Base-by-base conservation (phyloP, 768 basidiomycete species). In the Botryobasidium botryosum region DNA sequence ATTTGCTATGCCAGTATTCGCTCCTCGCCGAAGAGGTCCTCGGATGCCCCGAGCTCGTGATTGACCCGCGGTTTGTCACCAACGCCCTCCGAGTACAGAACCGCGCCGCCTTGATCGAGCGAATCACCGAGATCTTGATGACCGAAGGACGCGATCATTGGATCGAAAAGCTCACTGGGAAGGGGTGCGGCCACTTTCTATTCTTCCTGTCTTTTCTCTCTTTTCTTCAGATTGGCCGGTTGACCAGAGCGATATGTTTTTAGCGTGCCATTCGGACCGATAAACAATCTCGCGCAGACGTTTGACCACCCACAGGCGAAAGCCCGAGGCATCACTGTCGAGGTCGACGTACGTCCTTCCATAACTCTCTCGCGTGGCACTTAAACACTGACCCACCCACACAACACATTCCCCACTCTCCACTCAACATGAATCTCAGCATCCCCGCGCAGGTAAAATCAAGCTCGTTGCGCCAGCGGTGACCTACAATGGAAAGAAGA, bases 261-360 rank as follows among this genome's bases (percentile, higher is more conserved):
- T 50, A 84, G 80, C 8, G 75, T 87, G 21, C 84, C 85, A 5
- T 79, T 80, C 60, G 84, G 82, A 25, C 91, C 91, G 15, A 92
- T 96, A 64, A 94, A 94, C 58, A 79, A 85, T 52, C 85, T 96
- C 48, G 57, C 69, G 48, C 76, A 88, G 59, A 88, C 91, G 3
- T 96, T 94, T 55, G 72, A 75, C 27, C 91, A 94, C 60, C 86
- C 87, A 5, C 69, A 86, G 64, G 85, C 84, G 2, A 55, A 77
- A 32, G 87, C 88, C 24, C 70, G 91, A 40, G 64, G 69, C 42
- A 71, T 82, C 32, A 74, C 74, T 0, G 71, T 80, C 23, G 84
- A 88, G 53, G 71, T 92, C 41, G 74, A 87, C 51, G 85, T 84
- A 57, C 60, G 72, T 61, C 23, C 36, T 23, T 35, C 32, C 25